These are phyloP conservation scores for Lunularia cruciata DNA, from an alignment of 225 moss, liverwort and hornwort species.

Conservation along the genomic window DNA sequence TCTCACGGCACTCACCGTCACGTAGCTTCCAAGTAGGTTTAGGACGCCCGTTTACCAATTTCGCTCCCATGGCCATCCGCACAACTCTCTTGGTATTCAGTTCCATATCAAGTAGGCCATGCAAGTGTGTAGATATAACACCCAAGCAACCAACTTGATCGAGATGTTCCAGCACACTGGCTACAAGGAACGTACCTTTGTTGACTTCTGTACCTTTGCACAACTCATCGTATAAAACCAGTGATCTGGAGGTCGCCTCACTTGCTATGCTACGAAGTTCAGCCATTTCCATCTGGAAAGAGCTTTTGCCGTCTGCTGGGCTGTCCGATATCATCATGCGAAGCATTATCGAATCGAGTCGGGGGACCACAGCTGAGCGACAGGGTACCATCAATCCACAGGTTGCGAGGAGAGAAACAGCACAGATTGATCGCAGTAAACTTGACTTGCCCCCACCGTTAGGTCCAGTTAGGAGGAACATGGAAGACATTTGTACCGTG, in stretches of 20 bases:
- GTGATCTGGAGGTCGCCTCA: constrained; percentile 78
- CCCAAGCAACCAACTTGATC: constrained; percentile 81
- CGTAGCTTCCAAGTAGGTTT: constrained; percentile 87
- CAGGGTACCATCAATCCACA: constrained; percentile 94
- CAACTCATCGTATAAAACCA: constrained; percentile 92
- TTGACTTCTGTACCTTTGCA: constrained; percentile 96
- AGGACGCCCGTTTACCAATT: constrained; percentile 51
- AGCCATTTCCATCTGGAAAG: constrained; percentile 99
- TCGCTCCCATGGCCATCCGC: constrained; percentile 83
- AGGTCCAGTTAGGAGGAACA: constrained; percentile 84
- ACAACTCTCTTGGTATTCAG: constrained; percentile 72
- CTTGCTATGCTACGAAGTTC: constrained; percentile 80
- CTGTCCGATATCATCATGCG: constrained; percentile 97
- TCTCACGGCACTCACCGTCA: constrained; percentile 92
- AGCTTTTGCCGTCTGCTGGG: constrained; percentile 90
- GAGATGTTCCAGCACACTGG: constrained; percentile 88
- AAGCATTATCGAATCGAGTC: constrained; percentile 86
- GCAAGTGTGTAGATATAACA: constrained; percentile 93
- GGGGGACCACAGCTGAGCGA: constrained; percentile 64
- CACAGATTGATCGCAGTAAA: constrained; percentile 87
- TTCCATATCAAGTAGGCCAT: constrained; percentile 85
- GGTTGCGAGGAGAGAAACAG: constrained; percentile 76
- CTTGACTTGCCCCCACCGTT: constrained; percentile 99
- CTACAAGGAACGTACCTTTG: constrained; percentile 92
- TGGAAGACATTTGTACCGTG: constrained; percentile 63